Conservation (phyloP, 441 rosid genomes). For the Isatis lusitanica region DNA sequence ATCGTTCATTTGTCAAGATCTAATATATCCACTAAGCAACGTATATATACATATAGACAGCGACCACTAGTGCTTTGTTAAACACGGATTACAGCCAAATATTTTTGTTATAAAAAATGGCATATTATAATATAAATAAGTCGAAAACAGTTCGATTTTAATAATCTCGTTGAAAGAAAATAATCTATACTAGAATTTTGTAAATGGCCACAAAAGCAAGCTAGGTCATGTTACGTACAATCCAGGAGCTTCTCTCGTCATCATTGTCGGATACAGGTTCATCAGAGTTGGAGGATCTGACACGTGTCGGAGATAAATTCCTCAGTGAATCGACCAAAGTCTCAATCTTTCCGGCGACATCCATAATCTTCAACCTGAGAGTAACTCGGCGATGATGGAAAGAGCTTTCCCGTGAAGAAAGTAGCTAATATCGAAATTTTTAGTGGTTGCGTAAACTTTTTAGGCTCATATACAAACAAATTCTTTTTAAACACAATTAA, state of each 20-base stretch:
- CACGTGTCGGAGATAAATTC: conserved; percentile 56
- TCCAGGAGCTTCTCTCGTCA: conserved; percentile 47
- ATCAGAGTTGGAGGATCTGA: conserved; percentile 29
- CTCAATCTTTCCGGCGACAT: conserved; percentile 26
- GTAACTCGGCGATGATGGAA: not conserved
- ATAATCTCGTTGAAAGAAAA: not conserved
- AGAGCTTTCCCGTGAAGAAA: not conserved
- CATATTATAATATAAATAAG: not conserved
- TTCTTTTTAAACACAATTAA: not conserved
- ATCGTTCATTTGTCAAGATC: not conserved
- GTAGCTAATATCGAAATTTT: not conserved
- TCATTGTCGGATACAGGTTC: conserved; percentile 27
- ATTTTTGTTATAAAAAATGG: not conserved
- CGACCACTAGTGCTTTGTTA: not conserved
- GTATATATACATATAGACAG: not conserved
- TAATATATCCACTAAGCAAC: not conserved
- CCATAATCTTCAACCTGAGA: conserved; percentile 10
- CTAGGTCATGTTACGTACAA: conserved; percentile 26
- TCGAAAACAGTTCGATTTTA: not conserved
- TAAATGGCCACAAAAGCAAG: not conserved
- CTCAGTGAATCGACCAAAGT: conserved; percentile 58
- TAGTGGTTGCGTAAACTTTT: conserved; percentile 1
- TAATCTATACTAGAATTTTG: too few relatives aligned
- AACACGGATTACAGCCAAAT: not conserved
- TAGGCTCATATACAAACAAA: not conserved